phyloP scores from a whole-genome alignment of 305 asterid genomes.

The Fraxinus sp. region DNA sequence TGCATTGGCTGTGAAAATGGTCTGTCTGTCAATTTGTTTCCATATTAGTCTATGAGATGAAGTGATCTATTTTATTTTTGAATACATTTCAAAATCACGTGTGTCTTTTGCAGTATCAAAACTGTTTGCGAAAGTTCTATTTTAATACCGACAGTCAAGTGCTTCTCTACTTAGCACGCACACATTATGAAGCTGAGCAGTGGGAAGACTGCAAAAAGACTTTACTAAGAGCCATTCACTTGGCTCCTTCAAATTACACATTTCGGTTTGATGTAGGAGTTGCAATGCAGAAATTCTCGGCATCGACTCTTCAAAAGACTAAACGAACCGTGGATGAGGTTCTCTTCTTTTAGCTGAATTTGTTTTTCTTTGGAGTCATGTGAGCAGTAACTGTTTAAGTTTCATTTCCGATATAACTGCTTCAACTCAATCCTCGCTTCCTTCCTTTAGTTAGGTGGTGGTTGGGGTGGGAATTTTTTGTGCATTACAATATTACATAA shows the following conservation, averaged over 20 bases:
- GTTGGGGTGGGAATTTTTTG: constrained; percentile 11
- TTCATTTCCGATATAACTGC: constrained; percentile 14
- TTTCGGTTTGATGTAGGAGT: constrained; percentile 90
- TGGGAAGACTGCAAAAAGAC: constrained; percentile 99
- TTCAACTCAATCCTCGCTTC: background rate
- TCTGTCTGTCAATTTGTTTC: constrained; percentile 27
- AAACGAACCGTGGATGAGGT: constrained; percentile 95
- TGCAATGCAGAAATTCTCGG: constrained; percentile 93
- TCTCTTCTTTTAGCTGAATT: constrained; percentile 11
- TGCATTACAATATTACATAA: constrained; percentile 6
- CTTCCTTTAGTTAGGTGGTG: background rate
- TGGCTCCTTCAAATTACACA: constrained; percentile 94
- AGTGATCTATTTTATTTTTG: constrained; percentile 11
- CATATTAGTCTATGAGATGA: constrained; percentile 18
- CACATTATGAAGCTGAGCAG: constrained; percentile 99
- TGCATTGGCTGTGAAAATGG: constrained; percentile 96
- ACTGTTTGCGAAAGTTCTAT: constrained; percentile 89
- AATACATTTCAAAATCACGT: constrained; percentile 20
- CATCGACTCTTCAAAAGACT: constrained; percentile 91
- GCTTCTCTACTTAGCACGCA: constrained; percentile 94
- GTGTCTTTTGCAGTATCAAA: constrained; percentile 73
- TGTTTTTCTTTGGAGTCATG: constrained; percentile 8
- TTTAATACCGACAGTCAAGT: constrained; percentile 89
- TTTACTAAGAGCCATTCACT: constrained; percentile 88
- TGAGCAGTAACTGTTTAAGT: background rate